Percentiles rank a stretch among this genome's conserved stretches.
These are phyloP conservation scores for Nidula microcarpa DNA, from an alignment of 768 basidiomycete species.

Conservation along the genomic window DNA sequence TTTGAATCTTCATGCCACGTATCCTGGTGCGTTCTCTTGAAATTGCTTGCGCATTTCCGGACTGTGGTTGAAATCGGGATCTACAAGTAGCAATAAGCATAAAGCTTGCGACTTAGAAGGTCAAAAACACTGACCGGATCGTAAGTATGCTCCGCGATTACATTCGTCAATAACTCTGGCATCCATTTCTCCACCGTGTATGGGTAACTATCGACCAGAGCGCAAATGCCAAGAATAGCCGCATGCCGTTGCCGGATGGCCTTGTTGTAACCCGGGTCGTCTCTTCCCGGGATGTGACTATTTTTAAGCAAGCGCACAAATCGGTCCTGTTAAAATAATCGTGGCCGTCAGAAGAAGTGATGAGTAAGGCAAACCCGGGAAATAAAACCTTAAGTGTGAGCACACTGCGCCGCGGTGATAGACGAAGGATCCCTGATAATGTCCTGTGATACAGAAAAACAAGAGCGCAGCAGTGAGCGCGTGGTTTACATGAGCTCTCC, in stretches of 20 bases:
- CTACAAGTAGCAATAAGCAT: slow-evolving; percentile 23
- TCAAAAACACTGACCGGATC: slow-evolving; percentile 57
- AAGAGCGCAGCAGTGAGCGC: no score
- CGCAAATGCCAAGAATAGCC: slow-evolving; percentile 91
- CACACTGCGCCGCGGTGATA: slow-evolving; percentile 77
- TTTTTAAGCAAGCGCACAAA: slow-evolving; percentile 74
- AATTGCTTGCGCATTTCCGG: slow-evolving; percentile 73
- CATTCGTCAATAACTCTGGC: slow-evolving; percentile 76
- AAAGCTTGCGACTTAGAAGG: slow-evolving; percentile 7
- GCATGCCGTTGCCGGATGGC: slow-evolving; percentile 81
- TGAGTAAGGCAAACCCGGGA: background rate
- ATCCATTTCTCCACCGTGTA: slow-evolving; percentile 96
- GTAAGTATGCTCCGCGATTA: slow-evolving; percentile 79
- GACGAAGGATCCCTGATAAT: slow-evolving; percentile 76
- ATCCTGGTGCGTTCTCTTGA: slow-evolving; percentile 82
- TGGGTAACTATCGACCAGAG: slow-evolving; percentile 90
- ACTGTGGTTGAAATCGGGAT: slow-evolving; percentile 85
- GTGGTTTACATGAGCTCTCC: background rate
- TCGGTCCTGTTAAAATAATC: slow-evolving; percentile 48
- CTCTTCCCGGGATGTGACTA: slow-evolving; percentile 60
- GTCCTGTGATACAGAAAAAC: slow-evolving; percentile 39
- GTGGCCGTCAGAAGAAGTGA: background rate
- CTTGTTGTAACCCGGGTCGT: slow-evolving; percentile 62
- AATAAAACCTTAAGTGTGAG: slow-evolving; percentile 61
- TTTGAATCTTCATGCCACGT: slow-evolving; percentile 90